Conservation (phyloP, 2,329 filamentous ascomycete species). For the Sphaceloma murrayae region DNA sequence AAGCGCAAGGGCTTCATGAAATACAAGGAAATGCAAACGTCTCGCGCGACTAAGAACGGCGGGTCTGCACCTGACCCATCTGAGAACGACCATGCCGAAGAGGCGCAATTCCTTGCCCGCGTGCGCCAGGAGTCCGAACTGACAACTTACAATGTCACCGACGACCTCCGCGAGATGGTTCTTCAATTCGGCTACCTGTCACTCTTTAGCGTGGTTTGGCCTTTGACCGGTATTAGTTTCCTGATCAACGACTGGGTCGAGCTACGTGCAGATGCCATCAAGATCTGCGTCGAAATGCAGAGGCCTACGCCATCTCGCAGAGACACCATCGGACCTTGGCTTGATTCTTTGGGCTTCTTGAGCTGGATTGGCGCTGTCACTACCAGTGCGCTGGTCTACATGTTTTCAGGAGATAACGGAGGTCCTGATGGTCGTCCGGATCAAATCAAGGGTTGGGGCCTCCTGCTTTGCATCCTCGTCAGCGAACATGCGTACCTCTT, state of each 20-base stretch:
- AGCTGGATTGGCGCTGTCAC: slow-evolving; percentile 88
- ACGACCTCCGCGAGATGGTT: slow-evolving; percentile 88
- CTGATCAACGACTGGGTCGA: slow-evolving; percentile 95
- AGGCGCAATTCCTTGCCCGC: slow-evolving; percentile 67
- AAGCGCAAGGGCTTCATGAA: slow-evolving; percentile 72
- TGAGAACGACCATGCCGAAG: slow-evolving; percentile 60
- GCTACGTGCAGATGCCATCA: slow-evolving; percentile 83
- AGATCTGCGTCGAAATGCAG: slow-evolving; percentile 82
- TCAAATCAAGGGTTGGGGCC: slow-evolving; percentile 66
- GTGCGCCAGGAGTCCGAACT: slow-evolving; percentile 77
- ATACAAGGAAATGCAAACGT: slow-evolving; percentile 62
- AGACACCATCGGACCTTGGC: slow-evolving; percentile 90
- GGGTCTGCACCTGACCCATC: slow-evolving; percentile 35
- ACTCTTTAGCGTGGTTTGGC: slow-evolving; percentile 90
- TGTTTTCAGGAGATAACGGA: slow-evolving; percentile 64
- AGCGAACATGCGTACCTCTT: slow-evolving; percentile 85
- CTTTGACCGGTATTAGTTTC: slow-evolving; percentile 80
- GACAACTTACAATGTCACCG: slow-evolving; percentile 76
- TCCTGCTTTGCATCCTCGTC: slow-evolving; percentile 73
- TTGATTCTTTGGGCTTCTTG: slow-evolving; percentile 77
- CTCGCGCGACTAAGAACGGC: slow-evolving; percentile 48
- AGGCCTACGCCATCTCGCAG: slow-evolving; percentile 81
- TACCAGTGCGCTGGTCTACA: slow-evolving; percentile 75
- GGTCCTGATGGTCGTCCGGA: slow-evolving; percentile 57
- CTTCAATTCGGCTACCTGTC: slow-evolving; percentile 76